Evolutionary conservation across 2,329 filamentous ascomycete genomes (phyloP).

Genomic region (Aspergillus felis): DNA sequence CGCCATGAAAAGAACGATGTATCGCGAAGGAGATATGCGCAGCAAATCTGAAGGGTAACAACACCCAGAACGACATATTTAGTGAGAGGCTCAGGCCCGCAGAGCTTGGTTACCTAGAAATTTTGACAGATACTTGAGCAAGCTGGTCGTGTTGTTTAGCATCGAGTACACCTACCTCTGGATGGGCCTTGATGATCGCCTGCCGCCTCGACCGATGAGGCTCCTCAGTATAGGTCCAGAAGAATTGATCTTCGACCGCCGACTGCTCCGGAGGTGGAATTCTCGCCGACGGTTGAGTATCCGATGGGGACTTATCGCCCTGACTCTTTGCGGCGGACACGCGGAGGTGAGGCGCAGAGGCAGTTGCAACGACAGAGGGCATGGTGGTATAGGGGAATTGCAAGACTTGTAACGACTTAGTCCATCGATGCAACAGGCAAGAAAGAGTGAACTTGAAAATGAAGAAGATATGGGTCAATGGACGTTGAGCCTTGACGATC

Average conservation of each 20-base stretch:
- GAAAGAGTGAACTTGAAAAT: not conserved
- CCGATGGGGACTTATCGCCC: constrained; percentile 10
- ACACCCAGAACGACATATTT: constrained; percentile 88
- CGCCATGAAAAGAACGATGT: constrained; percentile 76
- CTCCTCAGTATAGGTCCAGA: constrained; percentile 99
- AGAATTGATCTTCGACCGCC: constrained; percentile 63
- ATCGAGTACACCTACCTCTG: constrained; percentile 62
- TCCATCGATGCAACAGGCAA: constrained; percentile 14
- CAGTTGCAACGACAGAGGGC: constrained; percentile 28
- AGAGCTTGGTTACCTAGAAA: constrained; percentile 84
- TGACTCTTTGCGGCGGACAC: constrained; percentile 28
- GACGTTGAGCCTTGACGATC: not conserved
- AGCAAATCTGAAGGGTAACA: constrained; percentile 73
- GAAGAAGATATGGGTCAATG: not conserved
- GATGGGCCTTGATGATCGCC: constrained; percentile 97
- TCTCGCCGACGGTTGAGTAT: constrained; percentile 19
- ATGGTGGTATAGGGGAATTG: constrained; percentile 13
- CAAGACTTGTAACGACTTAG: constrained; percentile 11
- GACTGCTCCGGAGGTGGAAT: constrained; percentile 29
- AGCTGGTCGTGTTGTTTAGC: constrained; percentile 4
- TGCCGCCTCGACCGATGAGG: constrained; percentile 86
- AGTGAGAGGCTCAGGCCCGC: constrained; percentile 90
- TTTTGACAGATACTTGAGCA: constrained; percentile 6
- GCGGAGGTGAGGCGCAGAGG: constrained; percentile 30
- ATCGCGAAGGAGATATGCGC: constrained; percentile 72